A percentile compares a stretch with the other conserved stretches of the same genome.
These are phyloP conservation scores for Metarhizium guizhouense DNA, from an alignment of 2,329 filamentous ascomycete species.

Conservation along the genomic window DNA sequence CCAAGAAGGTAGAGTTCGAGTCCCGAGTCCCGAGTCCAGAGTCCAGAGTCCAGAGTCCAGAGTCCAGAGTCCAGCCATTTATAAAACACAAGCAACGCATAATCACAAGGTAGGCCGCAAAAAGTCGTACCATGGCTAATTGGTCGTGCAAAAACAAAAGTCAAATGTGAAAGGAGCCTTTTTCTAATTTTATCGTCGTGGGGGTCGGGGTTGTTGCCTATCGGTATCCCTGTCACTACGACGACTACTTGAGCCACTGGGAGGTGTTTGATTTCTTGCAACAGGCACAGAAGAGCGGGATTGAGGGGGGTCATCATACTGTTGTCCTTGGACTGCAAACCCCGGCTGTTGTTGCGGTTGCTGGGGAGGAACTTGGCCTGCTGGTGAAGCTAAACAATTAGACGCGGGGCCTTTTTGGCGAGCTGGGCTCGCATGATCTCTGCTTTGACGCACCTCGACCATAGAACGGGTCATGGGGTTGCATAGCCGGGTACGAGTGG, in stretches of 20 bases:
- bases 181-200: conserved; percentile 22
- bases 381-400: conserved; percentile 45
- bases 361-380: conserved; percentile 30
- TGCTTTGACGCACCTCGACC: conserved; percentile 50
- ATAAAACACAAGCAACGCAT: conserved; percentile 15
- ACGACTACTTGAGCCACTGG: conserved; percentile 27
- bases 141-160: not conserved
- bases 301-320: conserved; percentile 41
- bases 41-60: conserved; percentile 10
- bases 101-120: conserved; percentile 12
- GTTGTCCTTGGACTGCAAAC: conserved; percentile 36
- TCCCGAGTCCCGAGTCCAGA: conserved; percentile 5
- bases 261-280: conserved; percentile 29
- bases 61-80: conserved; percentile 15
- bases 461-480: conserved; percentile 42
- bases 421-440: conserved; percentile 8
- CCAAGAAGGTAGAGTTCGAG: conserved; percentile 15
- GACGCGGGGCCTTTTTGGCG: conserved; percentile 16
- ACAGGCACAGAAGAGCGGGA: conserved; percentile 27
- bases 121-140: not conserved
- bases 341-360: conserved; percentile 21
- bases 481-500: conserved; percentile 25
- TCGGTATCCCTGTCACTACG: conserved; percentile 34
- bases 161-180: not conserved
- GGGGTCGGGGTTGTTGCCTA: conserved; percentile 30